Base-by-base conservation (phyloP, 1,284 basidiomycete species). In the Coniferiporia sulphurascens region DNA sequence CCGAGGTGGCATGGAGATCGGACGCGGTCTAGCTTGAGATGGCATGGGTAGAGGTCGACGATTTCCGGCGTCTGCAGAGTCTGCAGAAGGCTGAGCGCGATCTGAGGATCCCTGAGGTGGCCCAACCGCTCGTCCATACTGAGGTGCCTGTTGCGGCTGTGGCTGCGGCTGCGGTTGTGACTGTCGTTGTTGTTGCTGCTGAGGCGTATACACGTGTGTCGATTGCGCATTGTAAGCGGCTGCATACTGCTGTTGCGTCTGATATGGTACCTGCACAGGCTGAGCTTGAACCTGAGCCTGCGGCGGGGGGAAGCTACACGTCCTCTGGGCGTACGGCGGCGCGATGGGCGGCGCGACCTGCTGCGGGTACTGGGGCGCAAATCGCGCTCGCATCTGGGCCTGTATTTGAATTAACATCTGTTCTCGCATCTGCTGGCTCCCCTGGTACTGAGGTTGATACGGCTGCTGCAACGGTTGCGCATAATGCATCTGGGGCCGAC, bases 1-100 rank as follows among this genome's bases (percentile, higher is more conserved):
- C 49, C 49, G 62, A 19, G 62, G 55, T 15, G 58, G 62, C 57
- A 61, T 61, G 4, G 59, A 61, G 17, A 61, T 21, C 4, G 59
- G 59, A 4, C 59, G 59, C 36, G 55, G 32, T 12, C 50, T 41
- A 43, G 44, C 8, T 52, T 53, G 51, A 54, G 51, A 46, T 45
- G 35, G 43, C 13, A 22, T 19, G 34, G 59, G 59, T 45, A 61
- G 43, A 22, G 62, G 55, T 7, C 55, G 58, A 5, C 62, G 44
- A 2, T 19, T 15, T 22, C 38, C 56, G 13, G 45, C 34, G 34
- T 19, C 32, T 19, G 51, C 48, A 8, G 48, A 6, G 32, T 21
- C 48, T 36, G 50, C 12, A 34, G 45, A 46, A 32, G 63, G 48
- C 32, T 38, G 56, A 52, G 56, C 22, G 51, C 55, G 57, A n/a